Base-by-base conservation (phyloP, 208 protist species). In the Acanthamoeba triangularis region DNA sequence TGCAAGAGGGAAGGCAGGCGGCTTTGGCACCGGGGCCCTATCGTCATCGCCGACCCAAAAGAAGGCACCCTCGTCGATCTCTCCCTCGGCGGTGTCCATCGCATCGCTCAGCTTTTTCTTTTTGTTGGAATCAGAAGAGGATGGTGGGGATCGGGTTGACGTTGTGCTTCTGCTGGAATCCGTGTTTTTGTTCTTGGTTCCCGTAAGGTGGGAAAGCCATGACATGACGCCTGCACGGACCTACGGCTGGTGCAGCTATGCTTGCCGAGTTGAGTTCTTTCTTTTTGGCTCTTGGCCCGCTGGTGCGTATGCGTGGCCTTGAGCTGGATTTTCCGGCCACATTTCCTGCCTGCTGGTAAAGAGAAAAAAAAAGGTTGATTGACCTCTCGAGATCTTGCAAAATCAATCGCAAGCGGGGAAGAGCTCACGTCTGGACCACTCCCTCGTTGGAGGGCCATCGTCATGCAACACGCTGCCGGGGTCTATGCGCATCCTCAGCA, bases 151-250 rank as follows among this genome's bases (percentile, higher is more conserved):
- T 56, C 11, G 52, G 2, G 0, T 6, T 2, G 61, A 30, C 18
- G 61, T 67, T 67, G 18, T 25, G 61, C 25, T 59, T 59, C 14
- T 37, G 69, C 37, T 13, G 1, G 69, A 25, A 23, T 78, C 69
- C n/a, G 69, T 20, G n/a, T 33, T 28, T 28, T 44, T 44, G 37
- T 44, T 78, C 37, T 78, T 78, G 1, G 30, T 78, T 44, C 69
- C 69, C 37, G 69, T 78, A 44, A 78, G 33, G 69, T 78, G 69
- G 23, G 69, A 35, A 44, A 78, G 69, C 69, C 69, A 78, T 11
- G 37, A 47, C 35, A 78, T 47, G 69, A 23, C 14, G 69, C 69
- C 23, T 3, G 13, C 5, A 16, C 35, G 25, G 69, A 8, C 14
- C 16, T 5, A 7, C 69, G 33, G 0, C 20, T 74, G 65, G 33